Evolutionary conservation across 2,329 filamentous ascomycete species (phyloP).

Genomic region (Colletotrichum navitas): DNA sequence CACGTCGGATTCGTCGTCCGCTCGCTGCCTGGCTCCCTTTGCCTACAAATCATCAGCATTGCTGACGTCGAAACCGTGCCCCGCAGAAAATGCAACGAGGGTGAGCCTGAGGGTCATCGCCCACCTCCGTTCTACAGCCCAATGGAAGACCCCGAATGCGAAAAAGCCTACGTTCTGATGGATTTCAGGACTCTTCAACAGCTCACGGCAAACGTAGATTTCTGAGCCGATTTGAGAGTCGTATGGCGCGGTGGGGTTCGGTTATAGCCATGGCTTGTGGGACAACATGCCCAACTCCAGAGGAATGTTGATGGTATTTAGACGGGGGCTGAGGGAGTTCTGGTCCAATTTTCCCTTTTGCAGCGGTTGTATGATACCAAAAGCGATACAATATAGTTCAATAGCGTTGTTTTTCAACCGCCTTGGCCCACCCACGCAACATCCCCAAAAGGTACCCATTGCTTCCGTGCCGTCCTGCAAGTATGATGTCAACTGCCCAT

Average conservation of each 20-base stretch:
- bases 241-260: neutral
- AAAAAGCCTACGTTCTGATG: neutral
- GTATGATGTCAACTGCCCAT: too few species aligned
- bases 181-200: constrained; percentile 3
- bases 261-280: neutral
- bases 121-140: neutral
- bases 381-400: neutral
- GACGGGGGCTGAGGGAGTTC: neutral
- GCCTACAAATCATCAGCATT: neutral
- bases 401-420: neutral
- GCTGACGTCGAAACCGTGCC: neutral
- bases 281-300: neutral
- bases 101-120: neutral
- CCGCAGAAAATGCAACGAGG: neutral
- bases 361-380: neutral
- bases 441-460: too few species aligned
- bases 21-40: neutral
- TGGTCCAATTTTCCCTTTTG: neutral
- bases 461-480: too few species aligned
- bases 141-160: neutral
- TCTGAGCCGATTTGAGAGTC: neutral
- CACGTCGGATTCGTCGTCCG: neutral
- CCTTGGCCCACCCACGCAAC: neutral
- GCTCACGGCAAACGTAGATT: neutral
- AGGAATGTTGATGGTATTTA: neutral